Conservation (phyloP, 495 filamentous ascomycete genomes). For the Penicillium chermesinum region DNA sequence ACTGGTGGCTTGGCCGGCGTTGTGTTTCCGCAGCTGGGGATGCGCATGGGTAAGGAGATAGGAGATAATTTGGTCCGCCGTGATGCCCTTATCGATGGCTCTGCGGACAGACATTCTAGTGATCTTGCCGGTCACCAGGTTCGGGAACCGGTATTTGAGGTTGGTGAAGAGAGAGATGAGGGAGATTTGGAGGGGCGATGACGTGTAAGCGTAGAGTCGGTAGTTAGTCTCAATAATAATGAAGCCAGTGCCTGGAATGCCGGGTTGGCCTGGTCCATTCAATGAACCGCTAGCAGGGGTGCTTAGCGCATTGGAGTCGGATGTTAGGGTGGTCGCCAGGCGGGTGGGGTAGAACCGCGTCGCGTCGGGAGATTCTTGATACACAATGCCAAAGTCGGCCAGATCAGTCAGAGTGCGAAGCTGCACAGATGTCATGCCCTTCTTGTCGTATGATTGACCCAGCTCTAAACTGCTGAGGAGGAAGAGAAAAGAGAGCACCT, state of each 20-base stretch:
- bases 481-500: conserved; percentile 93
- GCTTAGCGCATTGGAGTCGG: conserved; percentile 60
- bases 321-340: conserved; percentile 90
- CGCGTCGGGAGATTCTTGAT: conserved; percentile 53
- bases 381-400: conserved; percentile 87
- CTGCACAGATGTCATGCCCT: conserved; percentile 71
- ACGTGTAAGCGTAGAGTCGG: conserved; percentile 93
- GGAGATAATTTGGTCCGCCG: conserved; percentile 84
- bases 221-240: conserved; percentile 99
- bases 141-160: conserved; percentile 81
- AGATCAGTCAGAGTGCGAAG: conserved; percentile 81
- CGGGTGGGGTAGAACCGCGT: conserved; percentile 90
- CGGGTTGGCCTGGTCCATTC: conserved; percentile 30
- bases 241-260: conserved; percentile 61
- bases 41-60: conserved; percentile 89
- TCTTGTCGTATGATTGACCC: conserved; percentile 79
- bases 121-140: conserved; percentile 84
- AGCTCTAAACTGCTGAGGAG: conserved; percentile 91
- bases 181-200: conserved; percentile 85
- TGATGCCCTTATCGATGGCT: conserved; percentile 88
- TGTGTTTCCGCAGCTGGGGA: conserved; percentile 75
- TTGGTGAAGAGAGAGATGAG: conserved; percentile 86
- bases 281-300: conserved; percentile 35
- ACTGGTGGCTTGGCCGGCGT: conserved; percentile 40
- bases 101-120: conserved; percentile 79